Base-by-base conservation (phyloP, 2,329 filamentous ascomycete species). In the Blastomyces parvus region DNA sequence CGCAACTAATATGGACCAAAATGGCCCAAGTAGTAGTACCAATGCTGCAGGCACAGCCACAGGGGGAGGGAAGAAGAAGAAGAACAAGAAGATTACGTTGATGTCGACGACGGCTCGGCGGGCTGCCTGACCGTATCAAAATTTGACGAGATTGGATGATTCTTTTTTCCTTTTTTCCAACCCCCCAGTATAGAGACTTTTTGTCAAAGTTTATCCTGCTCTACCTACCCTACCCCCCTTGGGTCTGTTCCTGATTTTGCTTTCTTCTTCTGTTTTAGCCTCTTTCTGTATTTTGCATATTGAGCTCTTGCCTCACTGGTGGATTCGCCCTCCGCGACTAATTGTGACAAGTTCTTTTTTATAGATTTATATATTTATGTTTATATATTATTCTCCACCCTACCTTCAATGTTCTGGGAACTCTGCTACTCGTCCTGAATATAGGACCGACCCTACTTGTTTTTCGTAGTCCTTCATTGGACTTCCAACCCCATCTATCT, bases 31-130 rank as follows among this genome's bases (percentile, higher is more conserved):
- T 13, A 33, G 19, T 56, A 38, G 30, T 56, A n/a, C 25, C 5
- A 14, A 13, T 27, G 13, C 48, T 30, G 7, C 44, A 7, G 30
- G 27, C 42, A 14, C 70, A 22, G 66, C 73, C 7, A 44, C 67
- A 33, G 63, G 69, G n/a, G 69, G 66, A 17, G 69, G 80, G 52
- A 84, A 84, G 73, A 84, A 84, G 73, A 86, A 86, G 77, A 87
- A 87, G 74, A 82, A 81, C 53, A 86, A 86, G 77, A 87, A 87
- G 76, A 88, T 88, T 63, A 88, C 85, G 11, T 71, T 88, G 64
- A 87, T 88, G 85, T 86, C 84, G 64, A 88, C 85, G 36, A 86
- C 83, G 69, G 84, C 81, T 53, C 77, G 84, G 67, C 77, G 84
- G 70, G 83, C 82, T 36, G 84, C 84, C 63, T 52, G 50, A 53